Base-by-base conservation (phyloP, 2,329 filamentous ascomycete genomes). In the Aspergillus nomiae region DNA sequence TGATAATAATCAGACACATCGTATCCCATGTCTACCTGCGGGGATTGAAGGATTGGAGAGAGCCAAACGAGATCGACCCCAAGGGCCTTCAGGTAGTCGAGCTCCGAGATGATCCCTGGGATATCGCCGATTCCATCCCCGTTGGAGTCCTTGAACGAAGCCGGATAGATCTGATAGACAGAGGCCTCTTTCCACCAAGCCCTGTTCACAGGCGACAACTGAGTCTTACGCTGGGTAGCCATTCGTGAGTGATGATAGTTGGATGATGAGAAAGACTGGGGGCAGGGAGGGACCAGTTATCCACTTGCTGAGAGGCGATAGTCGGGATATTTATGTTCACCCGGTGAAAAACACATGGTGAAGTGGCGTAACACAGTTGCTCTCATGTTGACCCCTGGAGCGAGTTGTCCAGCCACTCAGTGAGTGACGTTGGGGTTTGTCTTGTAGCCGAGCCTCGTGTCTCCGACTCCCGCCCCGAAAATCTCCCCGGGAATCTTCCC, bases 61-160 rank as follows among this genome's bases (percentile, higher is more conserved):
- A 76, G 65, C 87, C 87, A 89, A 24, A 89, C 78, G 19, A 86
- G 82, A 66, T 88, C 85, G 1, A 86, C 80, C 2, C 88, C 88
- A 0, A 90, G 80, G 1, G 85, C 78, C 58, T 85, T 80, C 53
- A 90, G 78, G 70, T 90, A 89, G 71, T 89, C 86, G 2, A 90
- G 75, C 69, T 89, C 83, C 12, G 85, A 85, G 14, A 87, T 86
- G 60, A 90, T 85, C n/a, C 87, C 88, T 2, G 82, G 83, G 46
- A 90, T 82, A 68, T 90, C 87, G 5, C 88, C 88, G 78, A 86
- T 85, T 45, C 88, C 88, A 64, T 78, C 75, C 32, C 73, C 68
- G 60, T 78, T 77, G 34, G 71, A 75, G 64, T 85, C 83, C 59
- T 82, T 81, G 71, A 85, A 87, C 0, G 83, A 85, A 0, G 85